phyloP scores from a whole-genome alignment of 441 rosid genomes.

The Gossypium aridum region DNA sequence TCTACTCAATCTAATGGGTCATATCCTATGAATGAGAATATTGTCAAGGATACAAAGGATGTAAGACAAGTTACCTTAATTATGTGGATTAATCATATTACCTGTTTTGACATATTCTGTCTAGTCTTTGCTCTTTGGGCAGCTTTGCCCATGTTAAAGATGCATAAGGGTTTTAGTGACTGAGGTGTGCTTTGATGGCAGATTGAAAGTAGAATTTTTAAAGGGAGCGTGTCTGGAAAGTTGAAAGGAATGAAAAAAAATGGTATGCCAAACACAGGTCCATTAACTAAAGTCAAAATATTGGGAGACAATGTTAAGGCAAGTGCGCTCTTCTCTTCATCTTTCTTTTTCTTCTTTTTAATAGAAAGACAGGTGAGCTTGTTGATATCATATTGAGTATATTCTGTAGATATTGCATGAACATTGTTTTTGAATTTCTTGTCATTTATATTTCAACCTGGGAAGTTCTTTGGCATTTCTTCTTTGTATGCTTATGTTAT shows the following conservation, averaged over 20 bases:
- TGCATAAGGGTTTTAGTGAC: conserved; percentile 7
- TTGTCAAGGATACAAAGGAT: conserved; percentile 46
- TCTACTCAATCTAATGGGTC: conserved; percentile 39
- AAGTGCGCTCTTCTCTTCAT: conserved; percentile 16
- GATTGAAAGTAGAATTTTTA: conserved; percentile 49
- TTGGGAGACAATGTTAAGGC: conserved; percentile 75
- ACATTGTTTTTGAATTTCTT: not conserved
- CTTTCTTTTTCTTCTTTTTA: not conserved
- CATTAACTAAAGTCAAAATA: conserved; percentile 68
- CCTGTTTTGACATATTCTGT: conserved; percentile 3
- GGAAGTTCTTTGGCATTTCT: not conserved
- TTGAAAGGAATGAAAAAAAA: conserved; percentile 49
- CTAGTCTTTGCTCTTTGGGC: not conserved
- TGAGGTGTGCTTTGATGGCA: conserved; percentile 32
- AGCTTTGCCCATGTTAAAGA: not conserved
- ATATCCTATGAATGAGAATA: conserved; percentile 36
- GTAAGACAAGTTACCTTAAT: conserved; percentile 25
- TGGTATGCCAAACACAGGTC: conserved; percentile 26
- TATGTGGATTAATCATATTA: not conserved
- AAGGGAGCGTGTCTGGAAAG: conserved; percentile 45
- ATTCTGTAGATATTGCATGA: not conserved
- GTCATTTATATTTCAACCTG: not conserved
- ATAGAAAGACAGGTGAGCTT: not conserved
- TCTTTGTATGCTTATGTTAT: not conserved
- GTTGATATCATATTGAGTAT: not conserved